Percentiles rank a stretch among this genome's conserved stretches.
phyloP scores from a whole-genome alignment of 768 basidiomycete species.

The Boletus subparvulus region DNA sequence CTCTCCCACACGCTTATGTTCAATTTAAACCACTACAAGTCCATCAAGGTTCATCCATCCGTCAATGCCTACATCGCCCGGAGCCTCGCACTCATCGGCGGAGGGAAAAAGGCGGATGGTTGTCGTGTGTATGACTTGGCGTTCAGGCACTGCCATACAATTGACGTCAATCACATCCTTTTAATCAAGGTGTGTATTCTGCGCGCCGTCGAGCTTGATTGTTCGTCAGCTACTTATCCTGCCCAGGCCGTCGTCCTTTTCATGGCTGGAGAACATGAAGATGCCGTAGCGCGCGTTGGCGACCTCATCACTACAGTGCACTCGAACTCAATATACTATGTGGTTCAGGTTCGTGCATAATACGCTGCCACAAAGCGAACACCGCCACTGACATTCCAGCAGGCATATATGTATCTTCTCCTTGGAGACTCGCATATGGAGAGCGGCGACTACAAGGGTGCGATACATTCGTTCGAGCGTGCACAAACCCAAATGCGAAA shows the following conservation, averaged over 20 bases:
- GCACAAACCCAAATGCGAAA: too few relatives aligned
- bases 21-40: neutral
- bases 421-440: too few relatives aligned
- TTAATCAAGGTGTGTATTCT: neutral
- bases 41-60: neutral
- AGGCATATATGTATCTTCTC: too few relatives aligned
- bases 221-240: neutral
- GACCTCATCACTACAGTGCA: neutral
- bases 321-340: neutral
- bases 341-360: neutral
- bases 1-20: neutral
- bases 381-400: neutral
- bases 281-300: too few relatives aligned
- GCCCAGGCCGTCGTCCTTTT: neutral
- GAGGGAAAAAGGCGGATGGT: too few relatives aligned
- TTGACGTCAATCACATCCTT: neutral
- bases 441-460: too few relatives aligned
- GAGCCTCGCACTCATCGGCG: neutral
- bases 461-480: too few relatives aligned
- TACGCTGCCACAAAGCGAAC: neutral
- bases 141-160: too few relatives aligned
- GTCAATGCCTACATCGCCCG: neutral
- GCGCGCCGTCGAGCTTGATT: too few relatives aligned
- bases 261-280: too few relatives aligned
- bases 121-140: too few relatives aligned